Evolutionary conservation across 2,329 filamentous ascomycete species (phyloP).

Genomic region (Dothistroma pini): DNA sequence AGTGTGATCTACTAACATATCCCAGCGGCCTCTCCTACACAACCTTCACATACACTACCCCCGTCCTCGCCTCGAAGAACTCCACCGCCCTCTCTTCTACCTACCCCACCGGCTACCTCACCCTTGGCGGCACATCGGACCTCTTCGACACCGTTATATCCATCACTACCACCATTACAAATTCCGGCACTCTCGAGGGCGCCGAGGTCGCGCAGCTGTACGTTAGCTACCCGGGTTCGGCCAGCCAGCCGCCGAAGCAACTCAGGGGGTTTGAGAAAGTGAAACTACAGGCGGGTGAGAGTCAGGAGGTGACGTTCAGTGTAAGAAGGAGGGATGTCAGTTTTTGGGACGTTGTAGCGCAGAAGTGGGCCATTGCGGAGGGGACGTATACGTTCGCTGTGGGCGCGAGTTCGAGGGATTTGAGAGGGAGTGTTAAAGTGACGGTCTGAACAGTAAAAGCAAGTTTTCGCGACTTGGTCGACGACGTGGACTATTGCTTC

Average conservation of each 20-base stretch:
- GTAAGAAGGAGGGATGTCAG: slow-evolving; percentile 25
- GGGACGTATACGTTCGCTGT: slow-evolving; percentile 13
- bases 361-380: slow-evolving; percentile 45
- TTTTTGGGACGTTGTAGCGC: slow-evolving; percentile 23
- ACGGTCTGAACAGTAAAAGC: not conserved
- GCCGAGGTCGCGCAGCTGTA: slow-evolving; percentile 57
- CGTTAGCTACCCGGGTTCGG: slow-evolving; percentile 32
- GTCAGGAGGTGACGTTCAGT: slow-evolving; percentile 17
- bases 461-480: too few relatives aligned
- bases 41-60: slow-evolving; percentile 39
- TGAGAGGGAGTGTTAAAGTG: slow-evolving; percentile 4
- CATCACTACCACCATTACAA: slow-evolving; percentile 57
- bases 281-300: slow-evolving; percentile 21
- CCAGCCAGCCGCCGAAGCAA: slow-evolving; percentile 50
- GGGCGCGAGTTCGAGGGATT: slow-evolving; percentile 15
- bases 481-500: too few relatives aligned
- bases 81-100: slow-evolving; percentile 10
- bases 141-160: slow-evolving; percentile 61
- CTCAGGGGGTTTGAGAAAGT: slow-evolving; percentile 43
- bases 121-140: slow-evolving; percentile 48
- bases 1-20: not conserved
- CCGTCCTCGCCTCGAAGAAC: slow-evolving; percentile 10
- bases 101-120: slow-evolving; percentile 49
- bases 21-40: slow-evolving; percentile 41
- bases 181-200: slow-evolving; percentile 54